Conservation (phyloP, 768 basidiomycete genomes). For the Boletus rufocinnamomeus region DNA sequence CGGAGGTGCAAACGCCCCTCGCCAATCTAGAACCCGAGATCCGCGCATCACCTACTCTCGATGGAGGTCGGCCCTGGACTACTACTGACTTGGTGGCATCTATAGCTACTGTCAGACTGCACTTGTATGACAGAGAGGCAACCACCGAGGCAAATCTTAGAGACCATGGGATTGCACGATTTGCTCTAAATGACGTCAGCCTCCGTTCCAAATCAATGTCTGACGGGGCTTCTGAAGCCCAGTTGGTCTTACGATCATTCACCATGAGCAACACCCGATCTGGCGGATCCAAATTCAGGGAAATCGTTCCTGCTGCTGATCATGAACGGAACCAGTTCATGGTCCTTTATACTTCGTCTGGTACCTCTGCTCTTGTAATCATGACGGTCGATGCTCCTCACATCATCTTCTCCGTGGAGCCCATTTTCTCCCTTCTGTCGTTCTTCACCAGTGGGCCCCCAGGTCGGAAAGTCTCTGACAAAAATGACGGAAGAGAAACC, state of each 20-base stretch:
- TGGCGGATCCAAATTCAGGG: conserved; percentile 82
- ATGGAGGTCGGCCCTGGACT: conserved; percentile 50
- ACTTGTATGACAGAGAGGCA: conserved; percentile 78
- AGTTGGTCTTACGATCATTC: conserved; percentile 86
- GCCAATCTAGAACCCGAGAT: conserved; percentile 58
- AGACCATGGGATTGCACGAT: conserved; percentile 80
- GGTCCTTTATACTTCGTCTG: conserved; percentile 82
- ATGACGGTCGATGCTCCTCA: conserved; percentile 91
- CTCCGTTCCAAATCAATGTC: conserved; percentile 81
- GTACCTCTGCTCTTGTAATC: conserved; percentile 68
- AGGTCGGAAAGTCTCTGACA: conserved; percentile 17
- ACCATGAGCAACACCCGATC: conserved; percentile 88
- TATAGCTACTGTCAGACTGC: conserved; percentile 73
- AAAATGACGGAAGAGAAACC: conserved; percentile 15
- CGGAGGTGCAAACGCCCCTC: conserved; percentile 4
- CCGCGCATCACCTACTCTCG: conserved; percentile 30
- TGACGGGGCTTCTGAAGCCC: conserved; percentile 83
- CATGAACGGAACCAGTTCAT: conserved; percentile 92
- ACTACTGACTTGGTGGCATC: conserved; percentile 73
- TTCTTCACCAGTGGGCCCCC: conserved; percentile 72
- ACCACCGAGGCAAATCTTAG: conserved; percentile 57
- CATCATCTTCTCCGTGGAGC: conserved; percentile 90
- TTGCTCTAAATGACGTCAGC: conserved; percentile 78
- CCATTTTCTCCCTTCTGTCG: conserved; percentile 82
- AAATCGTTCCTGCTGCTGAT: conserved; percentile 90